Percentiles rank a stretch among this genome's conserved stretches.
Evolutionary conservation across 768 basidiomycete genomes (phyloP).

Genomic region (Boletus sp.): DNA sequence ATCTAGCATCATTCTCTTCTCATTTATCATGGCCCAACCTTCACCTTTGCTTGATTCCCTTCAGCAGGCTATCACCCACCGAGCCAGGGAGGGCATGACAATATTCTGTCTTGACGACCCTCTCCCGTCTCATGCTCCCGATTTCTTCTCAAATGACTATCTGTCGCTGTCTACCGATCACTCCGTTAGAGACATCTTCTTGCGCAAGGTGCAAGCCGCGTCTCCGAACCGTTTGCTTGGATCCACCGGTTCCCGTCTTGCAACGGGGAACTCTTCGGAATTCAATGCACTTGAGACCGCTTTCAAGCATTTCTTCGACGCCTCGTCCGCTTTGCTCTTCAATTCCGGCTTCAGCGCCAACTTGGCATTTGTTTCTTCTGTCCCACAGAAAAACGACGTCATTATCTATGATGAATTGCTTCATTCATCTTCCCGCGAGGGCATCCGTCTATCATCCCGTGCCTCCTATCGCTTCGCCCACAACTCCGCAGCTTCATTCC

Average conservation of each 20-base stretch:
- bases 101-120: constrained; percentile 14
- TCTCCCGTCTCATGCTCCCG: constrained; percentile 24
- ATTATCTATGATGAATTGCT: constrained; percentile 53
- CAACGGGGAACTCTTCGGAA: constrained; percentile 37
- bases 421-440: constrained; percentile 53
- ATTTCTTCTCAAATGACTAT: constrained; percentile 52
- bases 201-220: constrained; percentile 30
- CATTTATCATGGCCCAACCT: constrained; percentile 8
- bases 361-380: constrained; percentile 43
- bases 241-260: constrained; percentile 50
- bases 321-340: constrained; percentile 47
- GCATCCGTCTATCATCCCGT: constrained; percentile 40
- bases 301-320: constrained; percentile 17
- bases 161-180: constrained; percentile 42
- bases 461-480: constrained; percentile 40
- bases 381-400: constrained; percentile 45
- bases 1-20: neutral
- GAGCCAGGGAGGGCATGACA: constrained; percentile 8
- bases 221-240: constrained; percentile 36
- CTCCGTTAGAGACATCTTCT: constrained; percentile 29
- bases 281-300: constrained; percentile 12
- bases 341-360: constrained; percentile 57
- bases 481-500: constrained; percentile 41
- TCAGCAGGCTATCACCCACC: constrained; percentile 9
- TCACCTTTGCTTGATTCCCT: constrained; percentile 13